A percentile compares a stretch with the other conserved stretches of the same genome.
Conservation (phyloP, 2,329 filamentous ascomycete species). For the Diaporthe vaccinii region DNA sequence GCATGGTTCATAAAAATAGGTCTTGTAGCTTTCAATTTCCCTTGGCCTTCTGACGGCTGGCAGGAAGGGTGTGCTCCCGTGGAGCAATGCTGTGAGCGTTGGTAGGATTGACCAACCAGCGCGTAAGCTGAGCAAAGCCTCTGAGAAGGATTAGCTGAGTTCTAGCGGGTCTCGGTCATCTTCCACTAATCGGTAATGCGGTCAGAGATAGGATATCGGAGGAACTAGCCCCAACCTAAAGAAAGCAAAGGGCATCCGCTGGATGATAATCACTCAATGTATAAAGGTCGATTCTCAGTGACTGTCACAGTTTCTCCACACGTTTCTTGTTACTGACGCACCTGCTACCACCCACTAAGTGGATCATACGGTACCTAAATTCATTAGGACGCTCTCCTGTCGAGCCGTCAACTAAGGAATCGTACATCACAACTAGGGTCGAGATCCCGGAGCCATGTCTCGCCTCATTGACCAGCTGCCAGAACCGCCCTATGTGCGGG, state of each 20-base stretch:
- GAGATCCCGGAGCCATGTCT: constrained; percentile 47
- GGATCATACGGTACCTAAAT: neutral
- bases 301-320: neutral
- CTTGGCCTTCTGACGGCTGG: neutral
- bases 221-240: neutral
- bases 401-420: neutral
- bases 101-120: neutral
- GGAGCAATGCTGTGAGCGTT: neutral
- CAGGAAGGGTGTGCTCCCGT: neutral
- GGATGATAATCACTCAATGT: neutral
- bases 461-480: constrained; percentile 53
- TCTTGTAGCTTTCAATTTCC: neutral
- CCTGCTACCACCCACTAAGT: neutral
- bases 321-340: neutral
- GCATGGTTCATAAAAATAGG: neutral
- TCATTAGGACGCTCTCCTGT: neutral
- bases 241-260: neutral
- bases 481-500: constrained; percentile 47
- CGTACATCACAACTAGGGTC: neutral
- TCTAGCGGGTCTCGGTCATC: constrained; percentile 8
- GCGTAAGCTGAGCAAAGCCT: neutral
- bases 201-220: neutral
- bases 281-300: neutral
- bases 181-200: neutral
- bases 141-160: neutral